Evolutionary conservation across 495 filamentous ascomycete species (phyloP).

Genomic region (Aspergillus steynii): DNA sequence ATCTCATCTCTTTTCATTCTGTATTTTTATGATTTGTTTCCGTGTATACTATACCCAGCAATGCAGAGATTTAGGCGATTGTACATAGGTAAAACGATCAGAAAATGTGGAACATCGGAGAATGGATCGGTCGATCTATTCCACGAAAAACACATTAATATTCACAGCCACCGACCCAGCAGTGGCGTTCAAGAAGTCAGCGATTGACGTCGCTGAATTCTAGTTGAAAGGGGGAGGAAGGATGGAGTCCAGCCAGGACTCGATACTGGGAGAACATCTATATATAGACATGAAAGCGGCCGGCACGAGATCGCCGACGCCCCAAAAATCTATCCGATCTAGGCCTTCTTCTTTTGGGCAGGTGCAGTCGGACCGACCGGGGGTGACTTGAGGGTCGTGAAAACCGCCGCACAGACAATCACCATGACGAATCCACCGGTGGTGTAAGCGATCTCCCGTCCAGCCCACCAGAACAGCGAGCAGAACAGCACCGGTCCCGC

Average conservation of each 20-base stretch:
- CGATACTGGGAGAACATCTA: neutral
- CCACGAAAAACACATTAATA: neutral
- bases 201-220: neutral
- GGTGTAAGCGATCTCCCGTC: constrained; percentile 78
- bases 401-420: constrained; percentile 67
- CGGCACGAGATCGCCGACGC: neutral
- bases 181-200: neutral
- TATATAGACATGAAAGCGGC: neutral
- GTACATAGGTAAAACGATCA: neutral
- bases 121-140: neutral
- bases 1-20: constrained; percentile 1
- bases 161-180: constrained; percentile 8
- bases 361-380: constrained; percentile 7
- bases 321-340: neutral
- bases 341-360: constrained; percentile 18
- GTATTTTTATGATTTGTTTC: neutral
- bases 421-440: constrained; percentile 79
- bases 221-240: neutral
- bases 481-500: constrained; percentile 89
- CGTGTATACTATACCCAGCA: constrained; percentile 12
- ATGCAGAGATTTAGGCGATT: neutral
- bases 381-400: constrained; percentile 61
- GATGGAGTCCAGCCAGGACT: neutral
- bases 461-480: constrained; percentile 99
- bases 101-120: neutral